phyloP scores from a whole-genome alignment of 257 asterid species.

The Osmanthus fragrans region DNA sequence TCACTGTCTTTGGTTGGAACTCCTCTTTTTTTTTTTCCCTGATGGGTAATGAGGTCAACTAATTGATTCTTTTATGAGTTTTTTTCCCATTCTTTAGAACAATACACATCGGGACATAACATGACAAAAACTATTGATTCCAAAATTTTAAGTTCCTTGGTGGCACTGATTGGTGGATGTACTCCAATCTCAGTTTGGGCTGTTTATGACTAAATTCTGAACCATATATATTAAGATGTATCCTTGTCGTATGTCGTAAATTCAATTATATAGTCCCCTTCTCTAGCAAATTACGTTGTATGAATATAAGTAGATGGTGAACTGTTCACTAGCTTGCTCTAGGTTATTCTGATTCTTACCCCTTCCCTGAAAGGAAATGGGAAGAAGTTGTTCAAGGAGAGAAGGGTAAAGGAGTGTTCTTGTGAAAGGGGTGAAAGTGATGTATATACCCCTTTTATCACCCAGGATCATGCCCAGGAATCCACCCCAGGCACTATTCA shows the following conservation, averaged over 20 bases:
- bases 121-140: neutral
- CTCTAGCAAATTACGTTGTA: neutral
- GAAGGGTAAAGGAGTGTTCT: neutral
- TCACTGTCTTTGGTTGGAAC: neutral
- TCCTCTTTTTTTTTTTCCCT: neutral
- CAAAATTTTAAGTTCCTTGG: neutral
- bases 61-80: neutral
- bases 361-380: neutral
- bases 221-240: too few species aligned
- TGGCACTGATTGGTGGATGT: neutral
- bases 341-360: slow-evolving; percentile 4
- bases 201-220: neutral
- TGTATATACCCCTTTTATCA: too few species aligned
- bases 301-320: neutral
- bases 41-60: neutral
- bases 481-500: neutral
- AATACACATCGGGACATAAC: neutral
- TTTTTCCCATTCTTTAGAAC: neutral
- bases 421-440: neutral
- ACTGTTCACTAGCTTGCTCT: slow-evolving; percentile 2
- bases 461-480: neutral
- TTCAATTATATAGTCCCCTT: neutral
- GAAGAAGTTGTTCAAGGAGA: neutral
- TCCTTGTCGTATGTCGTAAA: too few species aligned
- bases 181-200: neutral